Percentiles rank a stretch among this genome's conserved stretches.
Evolutionary conservation across 176 grass and related monocot species (phyloP).

Genomic region (Saccharum spontaneum): DNA sequence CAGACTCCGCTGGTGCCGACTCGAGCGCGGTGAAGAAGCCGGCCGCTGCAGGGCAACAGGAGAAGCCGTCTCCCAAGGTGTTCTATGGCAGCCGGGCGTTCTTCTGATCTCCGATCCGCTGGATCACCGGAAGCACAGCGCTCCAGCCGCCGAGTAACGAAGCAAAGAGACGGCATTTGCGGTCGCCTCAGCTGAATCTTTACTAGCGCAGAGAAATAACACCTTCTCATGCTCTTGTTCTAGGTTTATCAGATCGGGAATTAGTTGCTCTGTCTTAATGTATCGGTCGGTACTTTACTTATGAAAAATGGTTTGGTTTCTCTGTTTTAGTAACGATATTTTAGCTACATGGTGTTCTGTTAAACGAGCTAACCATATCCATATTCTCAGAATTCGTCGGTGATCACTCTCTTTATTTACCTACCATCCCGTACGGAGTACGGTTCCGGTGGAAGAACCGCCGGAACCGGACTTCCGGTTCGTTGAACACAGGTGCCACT

Average conservation of each 20-base stretch:
- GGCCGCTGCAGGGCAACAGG: constrained; percentile 35
- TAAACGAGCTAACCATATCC: not conserved
- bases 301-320: constrained; percentile 40
- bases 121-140: not conserved
- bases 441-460: not conserved
- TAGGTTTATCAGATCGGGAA: constrained; percentile 47
- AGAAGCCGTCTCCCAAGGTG: constrained; percentile 75
- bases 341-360: not conserved
- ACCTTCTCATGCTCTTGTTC: constrained; percentile 46
- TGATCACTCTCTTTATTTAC: not conserved
- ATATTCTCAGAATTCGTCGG: not conserved
- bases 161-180: constrained; percentile 50
- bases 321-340: not conserved
- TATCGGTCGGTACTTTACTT: constrained; percentile 47
- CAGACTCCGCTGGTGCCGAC: constrained; percentile 48
- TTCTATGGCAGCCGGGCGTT: constrained; percentile 99
- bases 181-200: constrained; percentile 42
- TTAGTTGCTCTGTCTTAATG: constrained; percentile 49
- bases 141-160: not conserved
- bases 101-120: constrained; percentile 47
- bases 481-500: not conserved
- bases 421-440: not conserved
- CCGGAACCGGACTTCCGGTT: not conserved
- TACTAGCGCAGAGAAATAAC: constrained; percentile 53
- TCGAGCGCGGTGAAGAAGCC: constrained; percentile 44